Evolutionary conservation across 176 grass and related monocot species (phyloP).

Genomic region (Oryza glaberrima): DNA sequence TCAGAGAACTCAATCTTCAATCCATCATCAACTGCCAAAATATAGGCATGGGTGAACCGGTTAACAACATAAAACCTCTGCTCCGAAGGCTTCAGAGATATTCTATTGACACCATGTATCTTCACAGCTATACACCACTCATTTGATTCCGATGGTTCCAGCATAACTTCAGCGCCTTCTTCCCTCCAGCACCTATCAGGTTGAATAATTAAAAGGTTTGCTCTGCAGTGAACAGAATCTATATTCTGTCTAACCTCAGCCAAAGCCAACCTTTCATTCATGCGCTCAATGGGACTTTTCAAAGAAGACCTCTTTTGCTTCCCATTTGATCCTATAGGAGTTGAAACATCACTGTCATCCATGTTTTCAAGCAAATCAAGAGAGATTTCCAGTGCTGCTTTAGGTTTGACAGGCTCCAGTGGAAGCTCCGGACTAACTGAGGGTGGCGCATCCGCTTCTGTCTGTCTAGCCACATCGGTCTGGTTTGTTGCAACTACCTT

Average conservation of each 20-base stretch:
- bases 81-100: slow-evolving; percentile 68
- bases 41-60: slow-evolving; percentile 82
- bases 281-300: slow-evolving; percentile 66
- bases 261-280: slow-evolving; percentile 67
- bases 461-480: background rate
- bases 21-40: slow-evolving; percentile 81
- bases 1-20: slow-evolving; percentile 89
- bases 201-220: slow-evolving; percentile 70
- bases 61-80: slow-evolving; percentile 70
- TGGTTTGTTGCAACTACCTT: slow-evolving; percentile 36
- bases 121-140: slow-evolving; percentile 89
- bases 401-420: slow-evolving; percentile 49
- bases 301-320: slow-evolving; percentile 61
- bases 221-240: slow-evolving; percentile 60
- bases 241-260: slow-evolving; percentile 82
- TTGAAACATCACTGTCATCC: slow-evolving; percentile 82
- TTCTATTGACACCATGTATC: slow-evolving; percentile 56
- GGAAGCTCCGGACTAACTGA: slow-evolving; percentile 28
- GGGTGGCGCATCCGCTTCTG: background rate
- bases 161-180: slow-evolving; percentile 67
- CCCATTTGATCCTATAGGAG: slow-evolving; percentile 56
- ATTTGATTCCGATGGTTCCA: slow-evolving; percentile 62
- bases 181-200: slow-evolving; percentile 86
- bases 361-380: slow-evolving; percentile 65
- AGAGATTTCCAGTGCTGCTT: slow-evolving; percentile 59